These are phyloP conservation scores for Ceratocystis destructans DNA, from an alignment of 2,329 filamentous ascomycete genomes.

Conservation along the genomic window DNA sequence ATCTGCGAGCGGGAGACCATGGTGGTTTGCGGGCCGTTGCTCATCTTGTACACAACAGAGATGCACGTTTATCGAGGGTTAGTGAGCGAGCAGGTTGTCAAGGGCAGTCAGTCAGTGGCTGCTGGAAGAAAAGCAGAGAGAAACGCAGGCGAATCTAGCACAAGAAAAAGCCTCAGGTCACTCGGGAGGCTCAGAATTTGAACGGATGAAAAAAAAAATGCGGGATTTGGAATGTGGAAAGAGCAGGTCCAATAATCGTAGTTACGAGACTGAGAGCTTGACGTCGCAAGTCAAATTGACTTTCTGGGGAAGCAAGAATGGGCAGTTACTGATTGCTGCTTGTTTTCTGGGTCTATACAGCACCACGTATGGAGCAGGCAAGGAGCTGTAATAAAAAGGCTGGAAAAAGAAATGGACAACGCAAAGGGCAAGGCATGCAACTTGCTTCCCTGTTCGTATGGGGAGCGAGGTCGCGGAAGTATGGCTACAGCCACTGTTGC, in stretches of 20 bases:
- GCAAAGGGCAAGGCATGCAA: background rate
- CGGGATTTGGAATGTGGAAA: background rate
- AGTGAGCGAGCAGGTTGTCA: background rate
- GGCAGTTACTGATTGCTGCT: background rate
- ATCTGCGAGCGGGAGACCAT: constrained; percentile 11
- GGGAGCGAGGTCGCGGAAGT: no score
- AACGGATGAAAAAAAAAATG: background rate
- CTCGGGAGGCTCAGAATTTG: background rate
- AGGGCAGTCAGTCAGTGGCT: background rate
- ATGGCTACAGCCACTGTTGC: background rate
- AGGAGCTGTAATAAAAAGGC: constrained; percentile 14
- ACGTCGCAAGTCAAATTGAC: background rate
- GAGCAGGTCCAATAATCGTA: background rate
- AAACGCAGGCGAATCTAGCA: background rate
- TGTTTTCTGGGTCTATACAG: background rate
- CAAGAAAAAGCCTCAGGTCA: background rate
- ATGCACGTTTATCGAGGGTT: background rate
- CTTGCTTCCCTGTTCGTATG: no score
- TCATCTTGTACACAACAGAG: background rate
- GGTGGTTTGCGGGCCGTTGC: background rate
- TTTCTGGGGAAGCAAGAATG: background rate
- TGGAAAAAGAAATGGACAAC: constrained; percentile 17
- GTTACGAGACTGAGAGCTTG: background rate
- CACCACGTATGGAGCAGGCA: constrained; percentile 8
- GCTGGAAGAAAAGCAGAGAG: background rate